A percentile compares a stretch with the other conserved stretches of the same genome.
These are phyloP conservation scores for Plasmodium relictum DNA, from an alignment of 169 alveolate genomes.

Conservation along the genomic window DNA sequence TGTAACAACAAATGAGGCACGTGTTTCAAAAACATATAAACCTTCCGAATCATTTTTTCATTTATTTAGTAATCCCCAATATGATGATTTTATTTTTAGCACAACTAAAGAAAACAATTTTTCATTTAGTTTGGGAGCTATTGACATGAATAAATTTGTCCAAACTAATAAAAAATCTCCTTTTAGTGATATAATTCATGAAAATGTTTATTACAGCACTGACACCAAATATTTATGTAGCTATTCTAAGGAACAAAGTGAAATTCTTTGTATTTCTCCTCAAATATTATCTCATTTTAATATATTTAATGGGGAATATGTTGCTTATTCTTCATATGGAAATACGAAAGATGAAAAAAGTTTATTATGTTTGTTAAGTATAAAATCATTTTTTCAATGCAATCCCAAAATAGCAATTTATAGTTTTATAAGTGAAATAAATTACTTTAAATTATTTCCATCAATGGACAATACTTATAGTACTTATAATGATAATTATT, in stretches of 20 bases:
- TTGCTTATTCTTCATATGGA: conserved; percentile 72
- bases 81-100: conserved; percentile 76
- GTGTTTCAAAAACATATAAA: conserved; percentile 47
- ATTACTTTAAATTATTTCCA: conserved; percentile 70
- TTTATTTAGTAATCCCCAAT: conserved; percentile 70
- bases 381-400: conserved; percentile 57
- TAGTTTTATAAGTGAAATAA: conserved; percentile 48
- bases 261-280: conserved; percentile 56
- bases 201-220: conserved; percentile 45
- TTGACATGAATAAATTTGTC: conserved; percentile 58
- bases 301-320: conserved; percentile 68
- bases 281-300: conserved; percentile 73
- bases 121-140: conserved; percentile 76
- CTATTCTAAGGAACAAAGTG: conserved; percentile 66
- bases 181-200: conserved; percentile 31
- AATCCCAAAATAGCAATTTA: conserved; percentile 65
- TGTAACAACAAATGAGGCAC: conserved; percentile 49
- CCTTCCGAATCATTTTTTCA: conserved; percentile 73
- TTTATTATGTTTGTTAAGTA: conserved; percentile 48
- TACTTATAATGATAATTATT: neutral
- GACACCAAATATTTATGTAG: conserved; percentile 73
- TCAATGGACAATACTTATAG: conserved; percentile 20
- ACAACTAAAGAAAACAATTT: conserved; percentile 78
- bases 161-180: conserved; percentile 54
- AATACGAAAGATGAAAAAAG: conserved; percentile 68